Conservation (phyloP, 2,329 filamentous ascomycete genomes). For the Pseudogymnoascus sp. region DNA sequence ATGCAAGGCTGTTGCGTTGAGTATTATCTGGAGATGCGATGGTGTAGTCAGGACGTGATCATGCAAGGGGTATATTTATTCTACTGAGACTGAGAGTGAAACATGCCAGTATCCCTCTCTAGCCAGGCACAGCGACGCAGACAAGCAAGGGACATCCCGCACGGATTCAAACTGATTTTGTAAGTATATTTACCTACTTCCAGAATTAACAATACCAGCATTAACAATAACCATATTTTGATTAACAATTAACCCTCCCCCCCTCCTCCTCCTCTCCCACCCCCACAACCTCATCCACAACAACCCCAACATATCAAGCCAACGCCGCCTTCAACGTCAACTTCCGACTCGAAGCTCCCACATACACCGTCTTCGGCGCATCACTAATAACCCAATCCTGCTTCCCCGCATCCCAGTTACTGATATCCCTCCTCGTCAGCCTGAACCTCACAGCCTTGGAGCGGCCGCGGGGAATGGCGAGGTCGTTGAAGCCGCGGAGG, state of each 20-base stretch:
- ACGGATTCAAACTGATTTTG: background rate
- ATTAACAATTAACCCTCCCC: background rate
- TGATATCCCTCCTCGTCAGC: constrained; percentile 72
- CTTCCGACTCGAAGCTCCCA: constrained; percentile 26
- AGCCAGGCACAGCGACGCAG: background rate
- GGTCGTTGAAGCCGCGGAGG: constrained; percentile 74
- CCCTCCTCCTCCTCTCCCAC: background rate
- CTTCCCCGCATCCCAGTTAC: constrained; percentile 71
- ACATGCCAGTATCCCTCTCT: background rate
- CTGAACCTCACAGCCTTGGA: constrained; percentile 58
- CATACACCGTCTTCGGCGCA: constrained; percentile 27
- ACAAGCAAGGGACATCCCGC: background rate
- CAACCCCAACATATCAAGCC: background rate
- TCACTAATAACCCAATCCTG: constrained; percentile 69
- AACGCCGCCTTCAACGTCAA: constrained; percentile 23
- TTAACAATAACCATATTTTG: too few relatives aligned
- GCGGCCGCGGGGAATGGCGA: constrained; percentile 64
- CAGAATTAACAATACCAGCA: background rate
- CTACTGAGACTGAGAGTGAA: background rate
- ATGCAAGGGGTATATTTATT: background rate
- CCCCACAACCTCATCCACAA: too few relatives aligned
- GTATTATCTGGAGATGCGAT: background rate
- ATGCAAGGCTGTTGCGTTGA: constrained; percentile 5
- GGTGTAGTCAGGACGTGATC: background rate
- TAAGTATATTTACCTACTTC: background rate